phyloP scores from a whole-genome alignment of 2,329 filamentous ascomycete species.

The Trichoderma breve region DNA sequence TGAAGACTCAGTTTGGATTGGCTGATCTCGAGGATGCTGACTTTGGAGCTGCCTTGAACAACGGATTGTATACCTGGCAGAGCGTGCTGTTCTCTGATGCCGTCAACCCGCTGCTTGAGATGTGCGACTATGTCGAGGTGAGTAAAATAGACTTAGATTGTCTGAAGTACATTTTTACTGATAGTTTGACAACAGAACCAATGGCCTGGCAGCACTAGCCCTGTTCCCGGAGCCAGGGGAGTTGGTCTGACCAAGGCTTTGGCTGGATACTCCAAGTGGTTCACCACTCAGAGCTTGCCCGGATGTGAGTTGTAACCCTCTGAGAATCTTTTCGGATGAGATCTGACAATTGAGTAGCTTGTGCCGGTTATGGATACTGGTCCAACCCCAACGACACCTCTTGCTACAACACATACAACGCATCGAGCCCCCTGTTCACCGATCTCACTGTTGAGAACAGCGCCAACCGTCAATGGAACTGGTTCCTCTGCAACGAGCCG shows the following conservation, averaged over 20 bases:
- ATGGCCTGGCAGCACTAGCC: slow-evolving; percentile 23
- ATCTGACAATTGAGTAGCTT: slow-evolving; percentile 35
- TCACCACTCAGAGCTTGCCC: slow-evolving; percentile 44
- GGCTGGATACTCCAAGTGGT: slow-evolving; percentile 54
- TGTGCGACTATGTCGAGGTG: slow-evolving; percentile 35
- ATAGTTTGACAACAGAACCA: slow-evolving; percentile 20
- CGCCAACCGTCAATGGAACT: slow-evolving; percentile 54
- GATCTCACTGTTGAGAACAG: slow-evolving; percentile 48
- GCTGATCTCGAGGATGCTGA: slow-evolving; percentile 45
- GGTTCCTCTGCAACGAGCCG: slow-evolving; percentile 63
- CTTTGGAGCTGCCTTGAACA: slow-evolving; percentile 42
- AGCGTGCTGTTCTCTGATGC: slow-evolving; percentile 33
- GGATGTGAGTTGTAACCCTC: slow-evolving; percentile 40
- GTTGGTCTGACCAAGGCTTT: slow-evolving; percentile 56
- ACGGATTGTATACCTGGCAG: slow-evolving; percentile 36
- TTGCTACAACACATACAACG: slow-evolving; percentile 22
- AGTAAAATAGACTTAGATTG: not conserved
- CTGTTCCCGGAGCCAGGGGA: slow-evolving; percentile 34
- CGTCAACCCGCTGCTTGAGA: slow-evolving; percentile 37
- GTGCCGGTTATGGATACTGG: slow-evolving; percentile 50
- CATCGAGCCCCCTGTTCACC: slow-evolving; percentile 46
- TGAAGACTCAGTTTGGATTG: slow-evolving; percentile 43
- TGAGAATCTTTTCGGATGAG: not conserved
- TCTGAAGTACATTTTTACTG: not conserved
- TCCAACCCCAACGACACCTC: slow-evolving; percentile 32